Conservation (phyloP, 1,284 basidiomycete species). For the Ceratobasidium theobromae region DNA sequence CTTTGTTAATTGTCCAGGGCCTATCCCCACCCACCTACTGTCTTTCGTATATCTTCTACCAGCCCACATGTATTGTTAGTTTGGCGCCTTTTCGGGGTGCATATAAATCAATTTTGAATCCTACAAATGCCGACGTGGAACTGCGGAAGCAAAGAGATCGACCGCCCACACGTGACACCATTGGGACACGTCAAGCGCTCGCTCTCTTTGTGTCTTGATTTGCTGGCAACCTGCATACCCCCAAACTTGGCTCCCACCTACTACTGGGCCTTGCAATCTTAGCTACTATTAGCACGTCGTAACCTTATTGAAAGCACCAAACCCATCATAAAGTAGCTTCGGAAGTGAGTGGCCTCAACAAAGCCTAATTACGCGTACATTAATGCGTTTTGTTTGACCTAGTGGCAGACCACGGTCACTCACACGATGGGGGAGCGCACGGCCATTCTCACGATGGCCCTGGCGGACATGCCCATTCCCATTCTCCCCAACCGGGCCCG, state of each 20-base stretch:
- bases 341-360: not conserved
- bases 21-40: too few species aligned
- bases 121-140: not conserved
- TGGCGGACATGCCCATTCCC: constrained; percentile 30
- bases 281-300: not conserved
- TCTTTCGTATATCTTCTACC: too few species aligned
- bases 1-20: too few species aligned
- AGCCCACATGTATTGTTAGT: constrained; percentile 20
- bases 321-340: too few species aligned
- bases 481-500: constrained; percentile 34
- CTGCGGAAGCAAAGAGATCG: not conserved
- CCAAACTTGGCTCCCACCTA: not conserved
- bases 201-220: constrained; percentile 26
- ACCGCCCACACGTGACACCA: constrained; percentile 5
- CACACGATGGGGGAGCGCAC: constrained; percentile 34
- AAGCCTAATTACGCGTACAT: not conserved
- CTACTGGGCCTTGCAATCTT: not conserved
- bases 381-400: not conserved
- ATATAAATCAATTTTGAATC: not conserved
- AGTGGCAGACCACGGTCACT: constrained; percentile 34
- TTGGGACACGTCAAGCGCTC: constrained; percentile 31
- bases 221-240: constrained; percentile 19
- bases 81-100: not conserved
- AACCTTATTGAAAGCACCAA: not conserved
- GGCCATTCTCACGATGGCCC: constrained; percentile 34